A percentile compares a stretch with the other conserved stretches of the same genome.
These are phyloP conservation scores for Kwoniella botswanensis DNA, from an alignment of 768 basidiomycete genomes.

Conservation along the genomic window DNA sequence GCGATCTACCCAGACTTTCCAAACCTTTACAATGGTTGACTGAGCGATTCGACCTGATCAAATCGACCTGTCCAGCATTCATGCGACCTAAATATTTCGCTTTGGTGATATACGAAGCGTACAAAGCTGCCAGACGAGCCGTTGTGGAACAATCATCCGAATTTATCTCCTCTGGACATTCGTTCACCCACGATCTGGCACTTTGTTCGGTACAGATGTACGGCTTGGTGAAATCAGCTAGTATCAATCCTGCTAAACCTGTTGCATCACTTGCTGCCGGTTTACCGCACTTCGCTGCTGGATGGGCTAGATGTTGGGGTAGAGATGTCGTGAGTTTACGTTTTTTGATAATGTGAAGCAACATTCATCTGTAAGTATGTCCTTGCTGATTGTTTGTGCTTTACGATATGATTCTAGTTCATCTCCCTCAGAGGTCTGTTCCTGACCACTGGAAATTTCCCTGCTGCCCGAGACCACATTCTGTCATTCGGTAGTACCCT, in stretches of 20 bases:
- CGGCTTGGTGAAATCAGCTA: constrained; percentile 86
- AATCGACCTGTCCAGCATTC: constrained; percentile 75
- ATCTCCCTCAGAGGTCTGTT: constrained; percentile 93
- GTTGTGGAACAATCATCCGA: constrained; percentile 87
- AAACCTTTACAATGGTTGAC: constrained; percentile 82
- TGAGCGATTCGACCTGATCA: constrained; percentile 83
- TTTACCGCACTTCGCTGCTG: constrained; percentile 86
- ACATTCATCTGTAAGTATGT: too few relatives aligned
- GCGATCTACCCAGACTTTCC: constrained; percentile 69
- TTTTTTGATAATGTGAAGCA: constrained; percentile 58
- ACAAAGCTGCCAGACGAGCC: constrained; percentile 83
- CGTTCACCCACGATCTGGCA: constrained; percentile 88
- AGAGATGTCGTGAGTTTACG: constrained; percentile 63
- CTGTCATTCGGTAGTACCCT: constrained; percentile 88
- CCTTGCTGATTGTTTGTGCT: too few relatives aligned
- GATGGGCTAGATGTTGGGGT: constrained; percentile 98
- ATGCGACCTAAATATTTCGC: constrained; percentile 97
- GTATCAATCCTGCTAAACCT: constrained; percentile 68
- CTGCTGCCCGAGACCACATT: constrained; percentile 83
- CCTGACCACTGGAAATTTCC: constrained; percentile 76
- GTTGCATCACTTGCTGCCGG: constrained; percentile 91
- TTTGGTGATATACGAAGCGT: constrained; percentile 83
- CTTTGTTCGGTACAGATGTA: constrained; percentile 76
- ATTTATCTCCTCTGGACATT: constrained; percentile 80
- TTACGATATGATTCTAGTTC: constrained; percentile 60